Conservation (phyloP, 129 eudicot species). For the Tagetes patula region DNA sequence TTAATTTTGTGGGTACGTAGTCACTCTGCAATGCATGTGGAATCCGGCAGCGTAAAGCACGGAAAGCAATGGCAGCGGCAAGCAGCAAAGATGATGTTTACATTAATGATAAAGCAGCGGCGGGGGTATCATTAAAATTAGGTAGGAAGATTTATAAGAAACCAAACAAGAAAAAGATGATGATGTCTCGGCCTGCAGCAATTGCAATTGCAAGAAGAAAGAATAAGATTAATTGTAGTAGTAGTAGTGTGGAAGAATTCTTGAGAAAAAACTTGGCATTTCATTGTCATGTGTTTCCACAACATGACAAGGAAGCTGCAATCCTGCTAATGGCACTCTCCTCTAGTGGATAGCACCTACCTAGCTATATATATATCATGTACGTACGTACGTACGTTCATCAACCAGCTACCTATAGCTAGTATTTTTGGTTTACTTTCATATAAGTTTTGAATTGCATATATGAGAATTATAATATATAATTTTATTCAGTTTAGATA, state of each 20-base stretch:
- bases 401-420: too few species aligned
- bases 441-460: slow-evolving; percentile 13
- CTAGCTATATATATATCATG: too few species aligned
- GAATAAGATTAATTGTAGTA: background rate
- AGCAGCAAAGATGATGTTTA: slow-evolving; percentile 31
- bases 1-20: slow-evolving; percentile 46
- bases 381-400: too few species aligned
- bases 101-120: slow-evolving; percentile 22
- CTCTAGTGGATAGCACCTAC: slow-evolving; percentile 8
- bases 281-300: slow-evolving; percentile 62
- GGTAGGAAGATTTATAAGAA: slow-evolving; percentile 39
- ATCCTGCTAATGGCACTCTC: slow-evolving; percentile 83
- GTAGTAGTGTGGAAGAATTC: slow-evolving; percentile 54
- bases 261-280: slow-evolving; percentile 64
- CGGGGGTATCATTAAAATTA: slow-evolving; percentile 30
- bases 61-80: slow-evolving; percentile 72
- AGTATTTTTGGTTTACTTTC: slow-evolving; percentile 14
- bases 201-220: slow-evolving; percentile 21
- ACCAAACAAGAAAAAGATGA: slow-evolving; percentile 2
- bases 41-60: slow-evolving; percentile 82
- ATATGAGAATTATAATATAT: slow-evolving; percentile 13
- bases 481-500: background rate
- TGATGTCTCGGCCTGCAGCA: too few species aligned
- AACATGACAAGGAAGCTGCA: slow-evolving; percentile 90
- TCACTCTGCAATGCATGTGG: slow-evolving; percentile 95